Base-by-base conservation (phyloP, 306 rosid genomes). In the Cucumis hystrix region DNA sequence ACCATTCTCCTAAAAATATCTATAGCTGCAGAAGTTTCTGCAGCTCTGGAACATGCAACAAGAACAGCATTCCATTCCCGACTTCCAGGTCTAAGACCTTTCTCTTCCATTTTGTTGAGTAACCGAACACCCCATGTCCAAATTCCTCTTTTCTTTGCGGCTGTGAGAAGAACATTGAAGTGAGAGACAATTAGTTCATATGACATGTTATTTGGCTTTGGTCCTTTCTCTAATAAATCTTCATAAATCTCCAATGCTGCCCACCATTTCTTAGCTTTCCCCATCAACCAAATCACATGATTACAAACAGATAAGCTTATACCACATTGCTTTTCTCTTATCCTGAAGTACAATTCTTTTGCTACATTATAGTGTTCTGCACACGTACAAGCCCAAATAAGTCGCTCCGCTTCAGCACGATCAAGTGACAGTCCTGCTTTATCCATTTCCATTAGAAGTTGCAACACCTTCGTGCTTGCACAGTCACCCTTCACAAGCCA, bases 201-300 rank as follows among this genome's bases (percentile, higher is more conserved):
- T 2, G 99, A 95, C 88, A 92, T 25, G 75, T 92, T 90, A 82
- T 92, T 95, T 39, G 99, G 97, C 79, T 83, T 82, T 23, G 99
- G 99, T 59, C 99, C 99, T 78, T 83, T 92, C 86, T 95, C 99
- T 84, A 92, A 82, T 80, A 95, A 84, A 81, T 92, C 96, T 86
- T 95, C 97, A 52, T 92, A 92, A 61, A 95, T 69, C 89, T 89
- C 99, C 83, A 95, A 80, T 71, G 99, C 99, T 51, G 91, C 92
- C 99, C 99, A 95, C 97, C 99, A 95, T 68, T 88, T 92, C 87
- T 88, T 95, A 10, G 97, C 92, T 84, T 90, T 92, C 64, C 97
- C 99, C 96, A 92, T 87, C 87, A 95, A 75, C 97, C 99, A 95
- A 80, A 95, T 95, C 60, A 79, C 84, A 84, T 92, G 99, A 87